These are phyloP conservation scores for Myxozyma mucilagina DNA, from an alignment of 805 yeast species.

Conservation along the genomic window DNA sequence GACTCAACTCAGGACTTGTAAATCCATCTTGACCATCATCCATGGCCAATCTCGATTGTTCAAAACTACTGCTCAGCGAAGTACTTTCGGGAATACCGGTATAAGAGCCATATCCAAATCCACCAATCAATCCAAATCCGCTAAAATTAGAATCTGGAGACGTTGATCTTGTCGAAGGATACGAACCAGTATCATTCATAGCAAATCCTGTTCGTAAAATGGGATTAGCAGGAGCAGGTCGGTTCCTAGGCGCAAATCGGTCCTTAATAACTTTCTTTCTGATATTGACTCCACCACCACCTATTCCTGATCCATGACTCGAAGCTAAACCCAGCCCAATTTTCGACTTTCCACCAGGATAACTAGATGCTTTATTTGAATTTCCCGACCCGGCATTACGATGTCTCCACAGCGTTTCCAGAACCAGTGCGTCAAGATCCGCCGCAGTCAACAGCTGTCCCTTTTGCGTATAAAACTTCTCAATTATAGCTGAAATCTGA, in stretches of 20 bases:
- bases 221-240: neutral
- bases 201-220: neutral
- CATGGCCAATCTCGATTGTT: neutral
- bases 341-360: neutral
- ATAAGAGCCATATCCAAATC: neutral
- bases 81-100: neutral
- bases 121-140: neutral
- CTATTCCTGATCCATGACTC: neutral
- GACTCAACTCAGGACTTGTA: neutral
- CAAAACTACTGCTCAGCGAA: neutral
- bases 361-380: neutral
- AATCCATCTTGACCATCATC: neutral
- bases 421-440: conserved; percentile 24
- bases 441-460: conserved; percentile 21
- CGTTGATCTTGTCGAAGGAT: conserved; percentile 21
- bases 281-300: neutral
- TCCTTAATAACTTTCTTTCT: conserved; percentile 9
- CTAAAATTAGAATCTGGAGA: conserved; percentile 16
- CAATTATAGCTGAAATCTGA: conserved; percentile 15
- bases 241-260: neutral
- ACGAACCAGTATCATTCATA: neutral
- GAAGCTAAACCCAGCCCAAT: neutral
- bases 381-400: conserved; percentile 1
- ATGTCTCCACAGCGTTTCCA: conserved; percentile 24
- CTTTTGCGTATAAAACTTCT: conserved; percentile 8